Base-by-base conservation (phyloP, 345 rosid species). In the Camelina sativa region DNA sequence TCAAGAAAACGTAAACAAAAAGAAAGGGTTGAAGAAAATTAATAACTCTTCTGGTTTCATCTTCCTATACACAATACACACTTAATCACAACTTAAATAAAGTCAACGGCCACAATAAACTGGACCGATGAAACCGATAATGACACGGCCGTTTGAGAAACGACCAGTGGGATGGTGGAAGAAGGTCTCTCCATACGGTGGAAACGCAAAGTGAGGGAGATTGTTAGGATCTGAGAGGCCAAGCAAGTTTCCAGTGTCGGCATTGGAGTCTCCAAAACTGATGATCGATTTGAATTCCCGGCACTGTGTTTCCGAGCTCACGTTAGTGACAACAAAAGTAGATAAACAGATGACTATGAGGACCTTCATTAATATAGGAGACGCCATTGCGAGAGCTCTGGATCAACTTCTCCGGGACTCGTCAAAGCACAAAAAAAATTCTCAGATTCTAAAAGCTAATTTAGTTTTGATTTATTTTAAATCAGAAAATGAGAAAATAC, bases 231-330 rank as follows among this genome's bases (percentile, higher is more conserved):
- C 52, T 13, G 79, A 63, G 35, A 80, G 57, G 6, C 22, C 50
- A 7, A 77, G 38, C 32, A 65, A 54, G 85, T 83, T 84, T 16
- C 88, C 90, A 2, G 86, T 85, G 41, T 85, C 90, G 32, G 88
- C 79, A 10, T 75, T 19, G 2, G 90, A 86, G 59, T 86, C 90
- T 7, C 90, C 90, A 25, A 86, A 84, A 76, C 88, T 83, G 61
- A 86, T 67, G 75, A 86, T 76, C 4, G 87, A 80, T 4, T 38
- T 17, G 63, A 66, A 68, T 12, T 71, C 35, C 3, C 13, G 71
- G 40, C 71, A 67, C 4, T 59, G 53, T 2, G 74, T 8, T 52
- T 68, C 51, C 3, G 66, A 41, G 34, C 20, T 12, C 22, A n/a
- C 69, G 3, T 3, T 20, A 47, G 37, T 75, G 48, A 61, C 8